Evolutionary conservation across 805 yeast species (phyloP).

Genomic region (Zygotorulaspora florentina): DNA sequence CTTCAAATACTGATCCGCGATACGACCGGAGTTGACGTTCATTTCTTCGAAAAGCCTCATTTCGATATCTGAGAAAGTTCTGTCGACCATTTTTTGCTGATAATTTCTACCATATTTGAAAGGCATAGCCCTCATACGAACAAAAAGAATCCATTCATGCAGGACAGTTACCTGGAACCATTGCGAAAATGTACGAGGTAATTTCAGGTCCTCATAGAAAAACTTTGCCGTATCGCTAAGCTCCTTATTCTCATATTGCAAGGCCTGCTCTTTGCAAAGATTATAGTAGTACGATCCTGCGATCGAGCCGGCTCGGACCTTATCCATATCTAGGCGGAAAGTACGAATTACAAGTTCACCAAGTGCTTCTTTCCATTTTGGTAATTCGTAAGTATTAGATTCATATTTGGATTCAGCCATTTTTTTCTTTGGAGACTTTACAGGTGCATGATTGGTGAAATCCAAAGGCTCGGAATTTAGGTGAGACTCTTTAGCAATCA

Average conservation of each 20-base stretch:
- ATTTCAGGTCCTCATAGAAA: slow-evolving; percentile 76
- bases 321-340: slow-evolving; percentile 85
- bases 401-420: slow-evolving; percentile 40
- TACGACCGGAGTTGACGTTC: slow-evolving; percentile 74
- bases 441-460: slow-evolving; percentile 31
- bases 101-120: slow-evolving; percentile 81
- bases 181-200: slow-evolving; percentile 87
- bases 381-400: slow-evolving; percentile 37
- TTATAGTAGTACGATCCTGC: slow-evolving; percentile 88
- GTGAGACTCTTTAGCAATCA: slow-evolving; percentile 23
- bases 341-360: slow-evolving; percentile 60
- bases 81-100: slow-evolving; percentile 87
- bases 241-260: slow-evolving; percentile 69
- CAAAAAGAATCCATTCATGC: slow-evolving; percentile 91
- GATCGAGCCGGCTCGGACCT: slow-evolving; percentile 86
- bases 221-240: slow-evolving; percentile 70
- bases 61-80: slow-evolving; percentile 87
- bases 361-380: slow-evolving; percentile 49
- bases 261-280: slow-evolving; percentile 80
- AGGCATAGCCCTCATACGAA: slow-evolving; percentile 96
- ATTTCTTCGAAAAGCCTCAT: slow-evolving; percentile 78
- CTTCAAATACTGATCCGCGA: slow-evolving; percentile 80
- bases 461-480: slow-evolving; percentile 21
- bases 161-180: slow-evolving; percentile 91
- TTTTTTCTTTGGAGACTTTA: slow-evolving; percentile 33